Percentiles rank a stretch among this genome's conserved stretches.
Evolutionary conservation across 306 rosid species (phyloP).

Genomic region (Sicyos baderoa): DNA sequence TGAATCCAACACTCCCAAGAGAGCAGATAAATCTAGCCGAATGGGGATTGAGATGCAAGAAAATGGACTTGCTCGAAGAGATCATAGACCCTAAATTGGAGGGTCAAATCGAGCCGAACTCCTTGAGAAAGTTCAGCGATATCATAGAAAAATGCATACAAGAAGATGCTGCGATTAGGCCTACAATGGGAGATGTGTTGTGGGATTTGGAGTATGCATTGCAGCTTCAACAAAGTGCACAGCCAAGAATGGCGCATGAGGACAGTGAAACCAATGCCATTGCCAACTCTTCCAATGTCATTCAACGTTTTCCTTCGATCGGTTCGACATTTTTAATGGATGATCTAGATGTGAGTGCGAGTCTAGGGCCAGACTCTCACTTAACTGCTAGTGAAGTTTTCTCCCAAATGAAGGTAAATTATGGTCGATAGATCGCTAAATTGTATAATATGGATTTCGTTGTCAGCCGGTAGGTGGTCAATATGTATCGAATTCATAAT

Average conservation of each 20-base stretch:
- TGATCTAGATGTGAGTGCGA: constrained; percentile 16
- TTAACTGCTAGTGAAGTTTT: neutral
- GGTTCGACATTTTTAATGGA: constrained; percentile 19
- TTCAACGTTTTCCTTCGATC: constrained; percentile 27
- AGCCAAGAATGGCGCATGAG: constrained; percentile 30
- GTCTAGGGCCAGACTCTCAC: neutral
- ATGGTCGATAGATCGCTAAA: neutral
- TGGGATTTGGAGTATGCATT: constrained; percentile 53
- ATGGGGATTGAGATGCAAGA: constrained; percentile 43
- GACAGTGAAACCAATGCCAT: constrained; percentile 30
- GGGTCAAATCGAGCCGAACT: constrained; percentile 32
- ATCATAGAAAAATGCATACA: constrained; percentile 38
- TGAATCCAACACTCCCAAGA: constrained; percentile 32
- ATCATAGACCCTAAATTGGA: constrained; percentile 37
- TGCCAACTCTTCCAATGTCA: constrained; percentile 12
- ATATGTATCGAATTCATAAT: too few species aligned
- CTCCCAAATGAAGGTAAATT: neutral
- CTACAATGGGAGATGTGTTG: constrained; percentile 42
- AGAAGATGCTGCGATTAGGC: constrained; percentile 32
- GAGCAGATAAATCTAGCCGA: constrained; percentile 45
- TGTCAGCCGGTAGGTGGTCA: too few species aligned
- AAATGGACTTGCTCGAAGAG: constrained; percentile 33
- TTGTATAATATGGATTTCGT: too few species aligned
- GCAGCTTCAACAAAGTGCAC: constrained; percentile 42
- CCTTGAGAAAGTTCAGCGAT: constrained; percentile 41